Base-by-base conservation (phyloP, 352 stramenopile genomes). In the Globisporangium canariense region DNA sequence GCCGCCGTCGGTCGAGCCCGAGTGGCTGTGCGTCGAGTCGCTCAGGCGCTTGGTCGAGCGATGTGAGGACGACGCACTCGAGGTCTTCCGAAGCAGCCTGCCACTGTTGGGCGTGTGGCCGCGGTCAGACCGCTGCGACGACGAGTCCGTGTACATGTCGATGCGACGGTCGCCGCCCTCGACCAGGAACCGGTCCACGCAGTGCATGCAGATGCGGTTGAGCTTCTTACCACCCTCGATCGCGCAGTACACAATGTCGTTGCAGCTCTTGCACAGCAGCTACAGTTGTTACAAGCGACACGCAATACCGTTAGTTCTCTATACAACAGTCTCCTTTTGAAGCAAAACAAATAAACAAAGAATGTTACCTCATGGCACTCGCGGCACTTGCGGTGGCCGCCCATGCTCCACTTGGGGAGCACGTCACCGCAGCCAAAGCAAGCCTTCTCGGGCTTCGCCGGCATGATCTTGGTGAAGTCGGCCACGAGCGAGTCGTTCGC, bases 181-280 rank as follows among this genome's bases (percentile, higher is more conserved):
- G 4, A n/a, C 50, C 11, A 68, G 46, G 65, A 65, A 70, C 16
- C 70, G 50, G 54, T 76, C 71, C 52, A 86, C 77, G 60, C 79
- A 89, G 62, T 89, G 80, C 18, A 87, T 72, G 66, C 79, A 89
- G 60, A 89, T 89, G 54, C 73, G 75, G 57, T 89, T 85, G 69
- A 89, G 77, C 70, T 87, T 85, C 70, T 85, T 86, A 51, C 71
- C 69, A 55, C 79, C 77, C 60, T 86, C 73, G 51, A 80, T 73
- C 43, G 79, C 74, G 55, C 78, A 86, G 74, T 89, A 86, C 43
- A 86, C 77, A 2, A 89, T 72, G 46, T 85, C 76, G 32, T 71
- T 81, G 56, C 79, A 89, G 64, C 69, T 83, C 67, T 87, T 89
- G 67, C 79, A 89, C 10, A 89, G 66, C 32, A 65, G 38, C 65